Evolutionary conservation across 306 rosid genomes (phyloP), one percentile per base, ranked within the genome.

Genomic region (Fragaria iinumae): DNA sequence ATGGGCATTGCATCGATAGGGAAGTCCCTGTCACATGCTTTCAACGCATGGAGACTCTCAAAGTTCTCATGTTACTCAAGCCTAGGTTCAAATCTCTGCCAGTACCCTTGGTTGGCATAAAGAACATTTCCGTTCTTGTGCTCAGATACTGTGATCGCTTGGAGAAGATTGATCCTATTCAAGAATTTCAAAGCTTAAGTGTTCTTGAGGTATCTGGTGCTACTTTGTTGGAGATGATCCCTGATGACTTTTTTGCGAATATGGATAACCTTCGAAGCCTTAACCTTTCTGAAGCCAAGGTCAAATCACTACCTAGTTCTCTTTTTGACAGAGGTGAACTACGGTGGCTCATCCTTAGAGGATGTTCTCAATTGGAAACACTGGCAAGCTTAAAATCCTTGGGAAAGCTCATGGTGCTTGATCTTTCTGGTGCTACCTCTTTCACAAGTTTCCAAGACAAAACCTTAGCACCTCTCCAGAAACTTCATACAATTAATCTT

Each of bases 131-230:
- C 48, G 36, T 82, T 34, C 82, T 85, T 55, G 88, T 85, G 62
- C 88, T 85, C 18, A 76, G 83, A 76, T 83, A 64, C 32, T 81
- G 86, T 79, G 80, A 76, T 85, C 77, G 18, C 55, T 52, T 82
- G 64, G 75, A 81, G 25, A 56, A 81, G 0, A 67, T 75, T 67
- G 74, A 60, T 52, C 20, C 0, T 49, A 55, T 78, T 27, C 4
- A 8, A 65, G 11, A 52, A 10, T 79, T 67, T 4, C 0, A 5
- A 7, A 8, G 50, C 43, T 72, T 82, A 50, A 56, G 14, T 12
- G 80, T 79, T 63, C 79, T 81, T 32, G 88, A 85, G 49, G 34
- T 85, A 73, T 85, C 88, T 34, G 78, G 83, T 67, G 81, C 86
- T 17, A 71, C 69, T 64, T 79, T 48, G 55, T 13, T 85, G 63